A percentile compares a stretch with the other conserved stretches of the same genome.
Conservation (phyloP, 768 basidiomycete genomes). For the Lactarius hatsudake region DNA sequence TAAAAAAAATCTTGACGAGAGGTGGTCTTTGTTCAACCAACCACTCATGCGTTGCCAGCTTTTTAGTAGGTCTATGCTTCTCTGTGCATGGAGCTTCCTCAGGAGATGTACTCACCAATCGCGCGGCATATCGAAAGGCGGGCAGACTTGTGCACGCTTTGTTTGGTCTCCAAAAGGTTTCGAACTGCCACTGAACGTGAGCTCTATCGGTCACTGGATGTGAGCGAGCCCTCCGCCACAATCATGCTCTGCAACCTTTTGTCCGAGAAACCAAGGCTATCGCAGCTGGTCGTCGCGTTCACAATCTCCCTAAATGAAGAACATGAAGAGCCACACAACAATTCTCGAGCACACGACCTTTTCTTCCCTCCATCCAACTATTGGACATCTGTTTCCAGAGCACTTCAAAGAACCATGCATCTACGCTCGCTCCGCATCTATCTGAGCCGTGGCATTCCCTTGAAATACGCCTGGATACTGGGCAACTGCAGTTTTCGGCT, state of each 20-base stretch:
- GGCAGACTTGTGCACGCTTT: conserved; percentile 54
- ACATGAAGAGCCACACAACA: conserved; percentile 21
- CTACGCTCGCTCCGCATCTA: conserved; percentile 55
- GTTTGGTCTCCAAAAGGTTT: conserved; percentile 56
- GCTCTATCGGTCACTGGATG: conserved; percentile 57
- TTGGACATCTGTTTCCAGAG: conserved; percentile 50
- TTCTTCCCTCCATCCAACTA: conserved; percentile 38
- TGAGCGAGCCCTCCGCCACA: conserved; percentile 41
- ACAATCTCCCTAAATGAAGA: conserved; percentile 45
- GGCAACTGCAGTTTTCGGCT: conserved; percentile 49
- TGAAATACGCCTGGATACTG: conserved; percentile 40
- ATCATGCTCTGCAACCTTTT: conserved; percentile 49
- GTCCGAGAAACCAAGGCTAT: conserved; percentile 45
- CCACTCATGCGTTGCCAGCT: neutral
- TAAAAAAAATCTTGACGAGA: neutral
- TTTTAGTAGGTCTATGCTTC: conserved; percentile 14
- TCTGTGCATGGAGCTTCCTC: conserved; percentile 51
- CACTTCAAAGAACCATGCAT: conserved; percentile 45
- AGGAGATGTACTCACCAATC: conserved; percentile 58
- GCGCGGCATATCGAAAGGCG: conserved; percentile 50
- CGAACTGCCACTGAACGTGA: conserved; percentile 52
- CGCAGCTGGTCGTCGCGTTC: conserved; percentile 51
- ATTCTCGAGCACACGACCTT: conserved; percentile 28
- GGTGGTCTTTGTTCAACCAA: neutral
- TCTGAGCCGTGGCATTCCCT: conserved; percentile 32